Percentiles rank a stretch among this genome's conserved stretches.
Evolutionary conservation across 441 rosid genomes (phyloP).

Genomic region (Populus hybrid): DNA sequence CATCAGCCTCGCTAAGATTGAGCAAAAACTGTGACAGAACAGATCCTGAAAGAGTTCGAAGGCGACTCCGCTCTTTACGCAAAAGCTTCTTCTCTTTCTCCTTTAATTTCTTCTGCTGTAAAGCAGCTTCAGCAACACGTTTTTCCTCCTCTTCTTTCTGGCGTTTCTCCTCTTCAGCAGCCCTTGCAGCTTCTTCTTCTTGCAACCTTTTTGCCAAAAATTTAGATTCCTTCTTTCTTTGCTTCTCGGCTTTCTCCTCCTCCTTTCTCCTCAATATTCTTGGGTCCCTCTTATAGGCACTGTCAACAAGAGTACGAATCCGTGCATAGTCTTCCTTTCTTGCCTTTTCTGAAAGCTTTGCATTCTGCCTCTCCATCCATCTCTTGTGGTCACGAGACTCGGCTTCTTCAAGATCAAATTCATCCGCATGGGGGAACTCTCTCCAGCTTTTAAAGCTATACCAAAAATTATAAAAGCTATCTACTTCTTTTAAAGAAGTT

Average conservation of each 20-base stretch:
- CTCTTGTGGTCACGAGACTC: slow-evolving; percentile 96
- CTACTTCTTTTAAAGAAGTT: slow-evolving; percentile 66
- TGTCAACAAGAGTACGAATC: slow-evolving; percentile 79
- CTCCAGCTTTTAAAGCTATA: slow-evolving; percentile 93
- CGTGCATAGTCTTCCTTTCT: slow-evolving; percentile 93
- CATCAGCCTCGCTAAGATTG: slow-evolving; percentile 59
- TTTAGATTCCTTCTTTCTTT: slow-evolving; percentile 80
- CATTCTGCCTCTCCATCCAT: slow-evolving; percentile 99
- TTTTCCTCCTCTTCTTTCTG: slow-evolving; percentile 45
- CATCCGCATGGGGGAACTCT: slow-evolving; percentile 93
- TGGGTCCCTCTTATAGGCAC: slow-evolving; percentile 87
- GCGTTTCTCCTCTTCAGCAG: slow-evolving; percentile 77
- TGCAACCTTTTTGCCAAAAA: slow-evolving; percentile 75
- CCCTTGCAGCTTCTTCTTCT: slow-evolving; percentile 79
- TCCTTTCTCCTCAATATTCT: slow-evolving; percentile 81
- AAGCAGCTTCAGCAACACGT: no score
- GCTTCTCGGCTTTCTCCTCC: slow-evolving; percentile 84
- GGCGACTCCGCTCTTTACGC: slow-evolving; percentile 82
- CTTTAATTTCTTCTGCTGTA: no score
- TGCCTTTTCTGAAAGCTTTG: slow-evolving; percentile 73
- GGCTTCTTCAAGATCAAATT: slow-evolving; percentile 90
- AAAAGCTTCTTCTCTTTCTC: slow-evolving; percentile 31
- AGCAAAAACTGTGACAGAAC: slow-evolving; percentile 52
- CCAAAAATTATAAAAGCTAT: slow-evolving; percentile 85
- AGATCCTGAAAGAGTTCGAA: slow-evolving; percentile 73